Conservation (phyloP, 805 yeast genomes). For the Metschnikowia lunata region DNA sequence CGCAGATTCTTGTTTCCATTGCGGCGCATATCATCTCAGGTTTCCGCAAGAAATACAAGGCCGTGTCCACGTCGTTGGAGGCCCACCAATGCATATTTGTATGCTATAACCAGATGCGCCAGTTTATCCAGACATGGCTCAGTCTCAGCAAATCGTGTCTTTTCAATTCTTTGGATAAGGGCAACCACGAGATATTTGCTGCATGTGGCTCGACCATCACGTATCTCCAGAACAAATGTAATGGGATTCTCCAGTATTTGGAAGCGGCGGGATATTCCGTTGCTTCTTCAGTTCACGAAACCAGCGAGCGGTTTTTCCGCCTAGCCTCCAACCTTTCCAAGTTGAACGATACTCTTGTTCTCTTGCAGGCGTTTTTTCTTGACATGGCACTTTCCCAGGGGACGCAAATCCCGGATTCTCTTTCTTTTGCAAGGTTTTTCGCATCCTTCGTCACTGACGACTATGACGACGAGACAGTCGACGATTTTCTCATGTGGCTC, state of each 20-base stretch:
- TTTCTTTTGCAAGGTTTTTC: slow-evolving; percentile 4
- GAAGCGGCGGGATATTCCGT: neutral
- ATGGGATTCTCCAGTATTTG: slow-evolving; percentile 5
- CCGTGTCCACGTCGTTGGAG: slow-evolving; percentile 4
- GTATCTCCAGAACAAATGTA: slow-evolving; percentile 7
- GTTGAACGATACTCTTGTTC: neutral
- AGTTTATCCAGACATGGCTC: slow-evolving; percentile 14
- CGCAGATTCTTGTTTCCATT: slow-evolving; percentile 9
- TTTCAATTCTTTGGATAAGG: slow-evolving; percentile 14
- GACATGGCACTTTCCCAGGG: slow-evolving; percentile 5
- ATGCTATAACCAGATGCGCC: slow-evolving; percentile 1
- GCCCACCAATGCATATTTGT: slow-evolving; percentile 15
- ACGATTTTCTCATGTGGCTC: slow-evolving; percentile 11
- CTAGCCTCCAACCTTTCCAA: neutral
- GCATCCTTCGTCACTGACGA: slow-evolving; percentile 3
- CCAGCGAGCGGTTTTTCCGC: neutral
- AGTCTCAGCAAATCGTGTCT: slow-evolving; percentile 10
- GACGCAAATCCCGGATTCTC: neutral
- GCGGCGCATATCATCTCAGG: slow-evolving; percentile 7
- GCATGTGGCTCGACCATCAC: slow-evolving; percentile 12
- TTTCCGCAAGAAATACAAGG: neutral
- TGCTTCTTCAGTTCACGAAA: neutral
- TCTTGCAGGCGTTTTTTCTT: slow-evolving; percentile 14
- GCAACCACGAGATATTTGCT: slow-evolving; percentile 26
- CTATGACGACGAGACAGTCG: slow-evolving; percentile 4